Evolutionary conservation across 306 rosid species (phyloP).

Genomic region (Nissolia schottii): DNA sequence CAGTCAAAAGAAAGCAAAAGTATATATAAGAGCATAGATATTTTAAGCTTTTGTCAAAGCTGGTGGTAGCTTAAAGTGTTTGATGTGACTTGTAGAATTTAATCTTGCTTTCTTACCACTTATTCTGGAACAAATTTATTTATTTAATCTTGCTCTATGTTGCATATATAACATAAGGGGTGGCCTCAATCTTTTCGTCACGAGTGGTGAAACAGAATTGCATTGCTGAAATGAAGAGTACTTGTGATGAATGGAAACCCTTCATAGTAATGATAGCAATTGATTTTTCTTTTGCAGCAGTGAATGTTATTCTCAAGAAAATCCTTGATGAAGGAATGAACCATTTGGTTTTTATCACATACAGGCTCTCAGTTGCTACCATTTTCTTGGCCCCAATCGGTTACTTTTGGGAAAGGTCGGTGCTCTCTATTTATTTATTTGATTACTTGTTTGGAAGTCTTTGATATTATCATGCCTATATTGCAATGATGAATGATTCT

Average conservation of each 20-base stretch:
- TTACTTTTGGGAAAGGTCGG: conserved; percentile 73
- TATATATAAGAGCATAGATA: conserved; percentile 34
- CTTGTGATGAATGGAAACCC: conserved; percentile 71
- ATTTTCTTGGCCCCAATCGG: conserved; percentile 73
- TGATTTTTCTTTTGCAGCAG: conserved; percentile 57
- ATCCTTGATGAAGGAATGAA: conserved; percentile 78
- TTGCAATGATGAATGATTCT: not conserved
- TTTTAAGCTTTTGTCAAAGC: conserved; percentile 37
- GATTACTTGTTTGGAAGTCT: not conserved
- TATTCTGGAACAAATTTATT: conserved; percentile 40
- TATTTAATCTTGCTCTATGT: conserved; percentile 24
- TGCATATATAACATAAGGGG: conserved; percentile 20
- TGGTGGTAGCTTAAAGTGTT: conserved; percentile 62
- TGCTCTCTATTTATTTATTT: not conserved
- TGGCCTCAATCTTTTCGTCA: conserved; percentile 23
- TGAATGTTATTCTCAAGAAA: conserved; percentile 82
- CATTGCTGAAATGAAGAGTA: conserved; percentile 37
- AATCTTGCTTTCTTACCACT: conserved; percentile 73
- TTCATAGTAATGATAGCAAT: conserved; percentile 68
- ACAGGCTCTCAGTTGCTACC: conserved; percentile 62
- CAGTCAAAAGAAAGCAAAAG: conserved; percentile 47
- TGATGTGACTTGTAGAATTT: conserved; percentile 61
- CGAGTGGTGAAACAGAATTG: conserved; percentile 14
- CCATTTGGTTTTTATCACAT: conserved; percentile 86
- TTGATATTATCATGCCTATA: not conserved